These are phyloP conservation scores for Stagonosporopsis rhizophila DNA, from an alignment of 2,329 filamentous ascomycete genomes.

Conservation along the genomic window DNA sequence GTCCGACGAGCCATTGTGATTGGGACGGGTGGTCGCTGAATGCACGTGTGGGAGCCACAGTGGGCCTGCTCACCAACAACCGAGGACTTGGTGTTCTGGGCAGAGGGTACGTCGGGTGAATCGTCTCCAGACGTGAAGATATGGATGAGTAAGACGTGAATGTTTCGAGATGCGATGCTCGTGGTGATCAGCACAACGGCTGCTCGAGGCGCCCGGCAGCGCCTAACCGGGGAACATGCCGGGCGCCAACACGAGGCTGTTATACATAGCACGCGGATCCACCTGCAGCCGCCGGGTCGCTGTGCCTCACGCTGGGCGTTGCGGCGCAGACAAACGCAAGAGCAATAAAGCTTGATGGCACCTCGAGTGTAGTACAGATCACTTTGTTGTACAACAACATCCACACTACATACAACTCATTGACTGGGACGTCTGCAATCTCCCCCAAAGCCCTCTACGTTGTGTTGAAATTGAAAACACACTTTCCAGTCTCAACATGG, in stretches of 20 bases:
- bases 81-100: neutral
- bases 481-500: neutral
- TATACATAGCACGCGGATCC: constrained; percentile 14
- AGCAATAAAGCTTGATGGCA: constrained; percentile 1
- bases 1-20: constrained; percentile 4
- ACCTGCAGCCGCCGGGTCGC: constrained; percentile 20
- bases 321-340: neutral
- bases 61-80: neutral
- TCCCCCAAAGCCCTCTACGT: too few species aligned
- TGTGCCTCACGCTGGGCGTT: constrained; percentile 20
- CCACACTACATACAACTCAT: neutral
- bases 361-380: neutral
- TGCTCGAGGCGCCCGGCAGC: constrained; percentile 12
- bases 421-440: neutral
- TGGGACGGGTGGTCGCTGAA: constrained; percentile 17
- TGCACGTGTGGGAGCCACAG: neutral
- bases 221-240: neutral
- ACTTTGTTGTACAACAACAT: neutral
- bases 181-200: neutral
- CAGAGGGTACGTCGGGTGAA: too few species aligned
- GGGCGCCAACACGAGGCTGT: constrained; percentile 20
- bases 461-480: too few species aligned
- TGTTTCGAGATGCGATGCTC: constrained; percentile 9
- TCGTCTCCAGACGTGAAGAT: too few species aligned
- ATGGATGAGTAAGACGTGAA: constrained; percentile 22